Evolutionary conservation across 2,329 filamentous ascomycete species (phyloP), one percentile per base, ranked within the genome.

Genomic region (Fusarium tuaranense): DNA sequence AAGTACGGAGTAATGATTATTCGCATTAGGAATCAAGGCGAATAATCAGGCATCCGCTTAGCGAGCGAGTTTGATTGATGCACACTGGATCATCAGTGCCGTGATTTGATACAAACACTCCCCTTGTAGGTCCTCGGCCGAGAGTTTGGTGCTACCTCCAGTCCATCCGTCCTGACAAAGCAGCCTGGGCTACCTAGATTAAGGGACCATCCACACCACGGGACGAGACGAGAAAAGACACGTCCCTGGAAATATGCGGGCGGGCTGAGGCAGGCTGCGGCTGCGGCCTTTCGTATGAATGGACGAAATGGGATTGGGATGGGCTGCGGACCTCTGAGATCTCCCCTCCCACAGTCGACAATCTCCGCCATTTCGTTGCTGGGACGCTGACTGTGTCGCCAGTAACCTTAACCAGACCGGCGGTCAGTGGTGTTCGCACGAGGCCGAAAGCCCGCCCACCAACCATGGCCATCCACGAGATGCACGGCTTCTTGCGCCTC

Each of bases 11-110:
- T 32, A 32, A 32, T 32, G 16, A 63, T 41, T 55, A 74, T 70
- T 75, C 72, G 58, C 69, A 75, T 73, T 75, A 73, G 72, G 69
- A 75, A 75, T 75, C 70, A 73, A 72, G 41, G 30, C 32, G 32
- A 69, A 64, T 12, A 46, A 63, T 25, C 36, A 70, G 62, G 70
- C 59, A 68, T 65, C 57, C 25, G 48, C 48, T 65, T 46, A 67
- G 41, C 60, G 36, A 41, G 48, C 63, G 51, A 48, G 44, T 22
- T 41, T 14, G 41, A 44, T 44, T 48, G 44, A 60, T 65, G 63
- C 46, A 51, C 48, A 36, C 46, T 64, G 62, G 63, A 65, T 65
- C 53, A n/a, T 36, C 53, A 25, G 30, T 51, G 48, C 36, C 25
- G 48, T 64, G 46, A 57, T 68, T 41, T 38, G 65, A 64, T 74